Evolutionary conservation across 176 grass and related monocot genomes (phyloP).

Genomic region (Ensete ventricosum): DNA sequence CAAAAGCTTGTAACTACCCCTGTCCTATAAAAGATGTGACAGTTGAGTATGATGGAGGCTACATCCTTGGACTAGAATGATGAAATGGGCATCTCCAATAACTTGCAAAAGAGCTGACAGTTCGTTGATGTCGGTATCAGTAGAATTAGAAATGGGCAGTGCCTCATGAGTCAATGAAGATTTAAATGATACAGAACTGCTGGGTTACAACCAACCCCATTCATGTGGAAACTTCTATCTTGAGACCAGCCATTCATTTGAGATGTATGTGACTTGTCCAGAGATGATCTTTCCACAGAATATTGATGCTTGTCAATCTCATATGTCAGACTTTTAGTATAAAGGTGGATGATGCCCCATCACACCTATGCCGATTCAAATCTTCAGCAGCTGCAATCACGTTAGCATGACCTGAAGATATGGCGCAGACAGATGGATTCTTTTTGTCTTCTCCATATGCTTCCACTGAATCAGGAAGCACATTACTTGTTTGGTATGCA

Average conservation of each 20-base stretch:
- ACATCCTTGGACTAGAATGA: background rate
- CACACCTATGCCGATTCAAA: constrained; percentile 3
- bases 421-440: background rate
- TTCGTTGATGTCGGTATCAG: constrained; percentile 7
- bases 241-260: background rate
- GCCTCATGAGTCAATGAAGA: background rate
- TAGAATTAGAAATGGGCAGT: constrained; percentile 8
- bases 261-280: background rate
- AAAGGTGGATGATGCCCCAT: constrained; percentile 4
- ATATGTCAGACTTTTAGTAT: background rate
- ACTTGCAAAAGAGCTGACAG: constrained; percentile 9
- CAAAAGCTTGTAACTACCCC: background rate
- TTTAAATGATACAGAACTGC: background rate
- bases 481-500: background rate
- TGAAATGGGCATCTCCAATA: constrained; percentile 9
- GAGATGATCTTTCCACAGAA: background rate
- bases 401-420: background rate
- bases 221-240: background rate
- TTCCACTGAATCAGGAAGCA: background rate
- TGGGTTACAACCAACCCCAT: background rate
- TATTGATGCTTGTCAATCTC: background rate
- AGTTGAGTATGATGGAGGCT: background rate
- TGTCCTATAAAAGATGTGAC: constrained; percentile 4
- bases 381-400: constrained; percentile 2
- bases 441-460: background rate